phyloP scores from a whole-genome alignment of 2,329 filamentous ascomycete genomes.

The Talaromyces albobiverticillius region DNA sequence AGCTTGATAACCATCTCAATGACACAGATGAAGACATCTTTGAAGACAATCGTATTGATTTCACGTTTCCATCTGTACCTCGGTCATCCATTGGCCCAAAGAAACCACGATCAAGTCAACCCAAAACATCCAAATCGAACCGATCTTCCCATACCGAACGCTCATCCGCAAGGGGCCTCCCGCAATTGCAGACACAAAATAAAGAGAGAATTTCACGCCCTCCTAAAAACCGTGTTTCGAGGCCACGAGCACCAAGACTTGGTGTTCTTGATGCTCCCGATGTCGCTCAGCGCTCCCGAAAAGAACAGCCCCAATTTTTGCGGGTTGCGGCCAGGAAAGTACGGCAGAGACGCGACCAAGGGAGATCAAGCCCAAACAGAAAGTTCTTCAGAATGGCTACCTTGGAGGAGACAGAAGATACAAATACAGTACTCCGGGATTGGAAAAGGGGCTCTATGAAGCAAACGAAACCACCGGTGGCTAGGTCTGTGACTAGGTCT shows the following conservation, averaged over 20 bases:
- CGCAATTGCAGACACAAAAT: constrained; percentile 33
- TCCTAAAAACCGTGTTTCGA: constrained; percentile 23
- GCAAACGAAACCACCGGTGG: constrained; percentile 23
- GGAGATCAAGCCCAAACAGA: constrained; percentile 49
- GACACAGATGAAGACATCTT: constrained; percentile 31
- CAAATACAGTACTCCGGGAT: constrained; percentile 46
- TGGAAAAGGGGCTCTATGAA: constrained; percentile 51
- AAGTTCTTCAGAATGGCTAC: constrained; percentile 55
- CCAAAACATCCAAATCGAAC: neutral
- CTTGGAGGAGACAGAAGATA: constrained; percentile 54
- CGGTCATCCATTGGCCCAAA: constrained; percentile 18
- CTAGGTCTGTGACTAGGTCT: constrained; percentile 17
- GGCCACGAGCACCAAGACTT: constrained; percentile 26
- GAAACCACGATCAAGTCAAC: constrained; percentile 11
- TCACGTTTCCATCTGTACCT: constrained; percentile 34
- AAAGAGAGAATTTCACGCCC: constrained; percentile 30
- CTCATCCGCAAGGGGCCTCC: constrained; percentile 20
- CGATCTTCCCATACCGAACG: neutral
- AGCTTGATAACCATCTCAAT: constrained; percentile 21
- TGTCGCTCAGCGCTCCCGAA: constrained; percentile 25
- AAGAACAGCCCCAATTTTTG: constrained; percentile 52
- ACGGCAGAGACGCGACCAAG: constrained; percentile 46
- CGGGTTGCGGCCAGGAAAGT: constrained; percentile 54
- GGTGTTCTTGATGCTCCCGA: constrained; percentile 54
- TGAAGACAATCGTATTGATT: constrained; percentile 43